Evolutionary conservation across 2,329 filamentous ascomycete genomes (phyloP), one percentile per base, ranked within the genome.

Genomic region (Penicillium sp.): DNA sequence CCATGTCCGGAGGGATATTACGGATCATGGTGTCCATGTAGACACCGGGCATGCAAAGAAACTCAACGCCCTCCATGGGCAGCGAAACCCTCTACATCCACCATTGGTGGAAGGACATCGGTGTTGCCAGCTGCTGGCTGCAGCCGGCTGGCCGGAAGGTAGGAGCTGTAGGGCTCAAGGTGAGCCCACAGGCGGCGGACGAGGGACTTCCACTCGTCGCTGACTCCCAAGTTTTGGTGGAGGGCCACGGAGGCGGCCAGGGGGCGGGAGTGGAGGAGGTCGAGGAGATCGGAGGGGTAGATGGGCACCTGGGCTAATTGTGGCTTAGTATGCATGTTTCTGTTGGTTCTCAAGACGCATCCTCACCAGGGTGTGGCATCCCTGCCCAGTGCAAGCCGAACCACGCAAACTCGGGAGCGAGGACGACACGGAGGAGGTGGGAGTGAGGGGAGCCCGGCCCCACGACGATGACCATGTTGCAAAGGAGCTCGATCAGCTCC

Each of bases 331-430:
- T 35, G n/a, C 5, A 10, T 25, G 6, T 22, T 30, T 44, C 8
- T 7, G 30, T 38, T 4, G 10, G 25, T 33, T 9, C 2, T 33
- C 5, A 22, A 14, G 31, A 28, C 5, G 22, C 5, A 26, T 35
- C n/a, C 19, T 35, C 46, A 47, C 50, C 42, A 44, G 28, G 36
- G 26, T 46, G n/a, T 37, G 36, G 22, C 30, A 53, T 36, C 43
- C 43, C 38, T 55, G 42, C 57, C 47, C 35, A 50, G 45, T 50
- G 41, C 12, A 60, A 30, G 8, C 51, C 48, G 26, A 60, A 17
- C 48, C 58, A 58, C 28, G 44, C n/a, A 37, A 45, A 58, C 10
- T 58, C 52, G 14, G 48, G 41, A 4, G 55, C 33, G 22, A 58
- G 35, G 16, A 50, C 26, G 11, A 56, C 44, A 33, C 51, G 48